Evolutionary conservation across 192 early-diverging fungal species (phyloP).

Genomic region (Entophlyctis helioformis): DNA sequence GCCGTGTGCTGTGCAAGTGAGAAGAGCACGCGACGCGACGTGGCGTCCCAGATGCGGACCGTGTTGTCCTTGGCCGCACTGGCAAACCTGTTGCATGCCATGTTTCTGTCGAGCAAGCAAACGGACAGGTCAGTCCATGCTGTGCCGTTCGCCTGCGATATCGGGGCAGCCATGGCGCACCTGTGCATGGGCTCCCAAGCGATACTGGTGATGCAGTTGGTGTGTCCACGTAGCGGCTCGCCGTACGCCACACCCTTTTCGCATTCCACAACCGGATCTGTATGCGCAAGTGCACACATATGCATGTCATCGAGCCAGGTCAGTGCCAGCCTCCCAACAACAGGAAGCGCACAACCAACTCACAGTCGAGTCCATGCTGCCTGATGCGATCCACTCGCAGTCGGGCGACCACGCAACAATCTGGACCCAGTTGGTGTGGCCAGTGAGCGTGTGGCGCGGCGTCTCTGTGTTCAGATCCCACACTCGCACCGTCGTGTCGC

Average conservation of each 20-base stretch:
- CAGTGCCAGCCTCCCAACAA: too few species aligned
- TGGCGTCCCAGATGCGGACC: slow-evolving; percentile 86
- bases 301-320: too few species aligned
- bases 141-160: too few species aligned
- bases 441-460: slow-evolving; percentile 68
- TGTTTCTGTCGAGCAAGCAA: slow-evolving; percentile 34
- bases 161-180: too few species aligned
- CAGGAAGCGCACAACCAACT: slow-evolving; percentile 1
- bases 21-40: slow-evolving; percentile 57
- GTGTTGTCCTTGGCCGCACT: slow-evolving; percentile 89
- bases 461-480: slow-evolving; percentile 98
- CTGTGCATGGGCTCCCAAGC: slow-evolving; percentile 80
- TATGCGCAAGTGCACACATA: neutral
- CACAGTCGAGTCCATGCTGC: slow-evolving; percentile 88
- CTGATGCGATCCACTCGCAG: slow-evolving; percentile 71
- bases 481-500: slow-evolving; percentile 87
- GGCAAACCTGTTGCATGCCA: slow-evolving; percentile 66
- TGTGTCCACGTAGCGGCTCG: slow-evolving; percentile 68
- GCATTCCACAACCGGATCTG: slow-evolving; percentile 78
- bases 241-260: slow-evolving; percentile 66
- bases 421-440: slow-evolving; percentile 90
- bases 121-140: neutral
- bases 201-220: slow-evolving; percentile 78
- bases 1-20: slow-evolving; percentile 83
- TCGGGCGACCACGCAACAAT: slow-evolving; percentile 89